Evolutionary conservation across 2,329 filamentous ascomycete genomes (phyloP).

Genomic region (Hymenoscyphus salicellus): DNA sequence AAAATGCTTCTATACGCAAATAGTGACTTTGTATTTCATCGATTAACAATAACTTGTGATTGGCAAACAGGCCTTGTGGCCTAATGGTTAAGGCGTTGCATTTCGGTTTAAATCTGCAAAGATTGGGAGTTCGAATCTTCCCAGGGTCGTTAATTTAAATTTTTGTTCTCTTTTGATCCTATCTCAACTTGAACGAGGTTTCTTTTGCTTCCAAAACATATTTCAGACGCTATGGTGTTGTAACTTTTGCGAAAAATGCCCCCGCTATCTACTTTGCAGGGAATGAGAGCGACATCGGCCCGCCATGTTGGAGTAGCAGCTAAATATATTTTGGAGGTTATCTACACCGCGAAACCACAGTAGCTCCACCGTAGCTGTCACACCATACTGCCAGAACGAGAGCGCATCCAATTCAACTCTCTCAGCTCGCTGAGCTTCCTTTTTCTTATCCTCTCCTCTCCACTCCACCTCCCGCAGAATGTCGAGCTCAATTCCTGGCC

Average conservation of each 20-base stretch:
- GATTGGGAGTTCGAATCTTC: constrained; percentile 13
- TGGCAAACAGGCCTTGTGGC: not conserved
- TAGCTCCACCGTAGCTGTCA: no score
- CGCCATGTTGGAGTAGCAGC: not conserved
- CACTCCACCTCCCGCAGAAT: constrained; percentile 39
- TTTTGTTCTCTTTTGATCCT: not conserved
- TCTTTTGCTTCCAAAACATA: no score
- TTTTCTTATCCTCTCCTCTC: not conserved
- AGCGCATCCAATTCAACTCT: not conserved
- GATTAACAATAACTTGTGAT: no score
- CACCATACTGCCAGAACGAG: not conserved
- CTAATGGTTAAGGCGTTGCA: constrained; percentile 3
- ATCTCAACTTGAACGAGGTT: no score
- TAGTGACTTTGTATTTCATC: no score
- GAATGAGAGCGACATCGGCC: no score
- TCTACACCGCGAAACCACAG: not conserved
- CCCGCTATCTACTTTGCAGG: no score
- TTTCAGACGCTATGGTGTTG: no score
- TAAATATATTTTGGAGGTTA: not conserved
- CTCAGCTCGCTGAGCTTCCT: not conserved
- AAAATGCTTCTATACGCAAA: no score
- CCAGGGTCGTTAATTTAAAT: constrained; percentile 1
- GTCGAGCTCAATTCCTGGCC: constrained; percentile 64
- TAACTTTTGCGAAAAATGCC: no score
- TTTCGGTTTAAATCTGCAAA: constrained; percentile 10